These are phyloP conservation scores for Dentipellis sp. DNA, from an alignment of 768 basidiomycete species.

Conservation along the genomic window DNA sequence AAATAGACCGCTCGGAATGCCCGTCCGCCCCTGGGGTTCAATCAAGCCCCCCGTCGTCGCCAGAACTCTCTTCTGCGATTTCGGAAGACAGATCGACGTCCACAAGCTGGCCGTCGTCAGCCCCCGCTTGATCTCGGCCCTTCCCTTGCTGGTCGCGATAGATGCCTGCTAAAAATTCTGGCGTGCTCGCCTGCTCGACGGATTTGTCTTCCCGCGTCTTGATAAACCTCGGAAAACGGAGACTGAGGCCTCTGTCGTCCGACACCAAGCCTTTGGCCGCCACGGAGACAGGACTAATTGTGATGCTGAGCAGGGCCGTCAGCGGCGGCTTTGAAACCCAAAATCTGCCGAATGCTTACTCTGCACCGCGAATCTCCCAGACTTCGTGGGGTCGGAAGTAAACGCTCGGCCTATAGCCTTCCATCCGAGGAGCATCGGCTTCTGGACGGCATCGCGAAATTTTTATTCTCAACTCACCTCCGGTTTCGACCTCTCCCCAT, in stretches of 20 bases:
- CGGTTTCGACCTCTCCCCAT: constrained; percentile 54
- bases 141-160: constrained; percentile 53
- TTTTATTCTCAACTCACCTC: constrained; percentile 34
- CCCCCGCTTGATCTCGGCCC: constrained; percentile 25
- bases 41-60: constrained; percentile 15
- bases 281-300: constrained; percentile 76
- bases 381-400: constrained; percentile 70
- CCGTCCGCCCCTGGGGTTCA: neutral
- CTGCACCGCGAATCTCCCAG: constrained; percentile 84
- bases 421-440: neutral
- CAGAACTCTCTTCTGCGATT: constrained; percentile 23
- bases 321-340: neutral
- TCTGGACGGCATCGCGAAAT: constrained; percentile 1
- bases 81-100: constrained; percentile 35
- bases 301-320: constrained; percentile 40
- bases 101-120: constrained; percentile 52
- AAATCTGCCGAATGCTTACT: constrained; percentile 30
- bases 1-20: no score
- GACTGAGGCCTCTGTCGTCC: constrained; percentile 55
- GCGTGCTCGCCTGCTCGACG: constrained; percentile 63
- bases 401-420: constrained; percentile 50
- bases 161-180: constrained; percentile 59
- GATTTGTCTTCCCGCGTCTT: constrained; percentile 64
- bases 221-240: constrained; percentile 87
- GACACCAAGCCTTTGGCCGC: constrained; percentile 63